Percentiles rank a stretch among this genome's conserved stretches.
phyloP scores from a whole-genome alignment of 2,329 filamentous ascomycete genomes.

The Ophiostoma sp. region DNA sequence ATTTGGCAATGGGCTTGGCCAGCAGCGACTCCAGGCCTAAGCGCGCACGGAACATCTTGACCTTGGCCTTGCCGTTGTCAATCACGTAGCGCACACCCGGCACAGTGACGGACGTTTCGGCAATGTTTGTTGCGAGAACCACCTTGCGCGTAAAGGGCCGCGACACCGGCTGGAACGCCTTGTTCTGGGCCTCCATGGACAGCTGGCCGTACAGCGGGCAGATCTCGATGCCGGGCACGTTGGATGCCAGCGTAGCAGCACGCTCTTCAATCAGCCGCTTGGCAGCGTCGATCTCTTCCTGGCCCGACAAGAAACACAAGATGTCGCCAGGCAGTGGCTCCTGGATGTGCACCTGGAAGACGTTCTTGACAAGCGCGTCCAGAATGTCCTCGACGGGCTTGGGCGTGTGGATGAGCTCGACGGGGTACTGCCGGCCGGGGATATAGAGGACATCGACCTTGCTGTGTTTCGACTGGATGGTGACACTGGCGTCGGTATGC shows the following conservation, averaged over 20 bases:
- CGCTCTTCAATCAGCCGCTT: conserved; percentile 79
- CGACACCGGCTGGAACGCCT: conserved; percentile 72
- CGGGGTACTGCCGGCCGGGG: conserved; percentile 80
- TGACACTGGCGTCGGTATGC: background rate
- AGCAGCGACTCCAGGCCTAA: conserved; percentile 87
- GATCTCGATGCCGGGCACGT: conserved; percentile 66
- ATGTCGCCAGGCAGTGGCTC: conserved; percentile 93
- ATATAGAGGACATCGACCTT: conserved; percentile 56
- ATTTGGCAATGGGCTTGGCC: conserved; percentile 85
- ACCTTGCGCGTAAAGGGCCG: conserved; percentile 75
- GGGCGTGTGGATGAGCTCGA: conserved; percentile 69
- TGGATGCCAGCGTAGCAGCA: conserved; percentile 62
- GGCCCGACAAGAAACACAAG: conserved; percentile 83
- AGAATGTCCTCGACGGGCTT: conserved; percentile 75
- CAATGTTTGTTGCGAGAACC: conserved; percentile 92
- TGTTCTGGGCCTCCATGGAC: conserved; percentile 77
- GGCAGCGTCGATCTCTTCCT: conserved; percentile 83
- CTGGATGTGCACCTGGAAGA: conserved; percentile 80
- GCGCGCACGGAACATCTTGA: conserved; percentile 81
- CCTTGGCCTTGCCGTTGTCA: conserved; percentile 88
- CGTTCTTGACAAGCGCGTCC: conserved; percentile 71
- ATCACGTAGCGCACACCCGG: conserved; percentile 87
- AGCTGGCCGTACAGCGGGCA: conserved; percentile 87
- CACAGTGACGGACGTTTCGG: conserved; percentile 96
- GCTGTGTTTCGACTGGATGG: background rate